Base-by-base conservation (phyloP, 352 stramenopile species). In the Phytopythium chamaehyphon region DNA sequence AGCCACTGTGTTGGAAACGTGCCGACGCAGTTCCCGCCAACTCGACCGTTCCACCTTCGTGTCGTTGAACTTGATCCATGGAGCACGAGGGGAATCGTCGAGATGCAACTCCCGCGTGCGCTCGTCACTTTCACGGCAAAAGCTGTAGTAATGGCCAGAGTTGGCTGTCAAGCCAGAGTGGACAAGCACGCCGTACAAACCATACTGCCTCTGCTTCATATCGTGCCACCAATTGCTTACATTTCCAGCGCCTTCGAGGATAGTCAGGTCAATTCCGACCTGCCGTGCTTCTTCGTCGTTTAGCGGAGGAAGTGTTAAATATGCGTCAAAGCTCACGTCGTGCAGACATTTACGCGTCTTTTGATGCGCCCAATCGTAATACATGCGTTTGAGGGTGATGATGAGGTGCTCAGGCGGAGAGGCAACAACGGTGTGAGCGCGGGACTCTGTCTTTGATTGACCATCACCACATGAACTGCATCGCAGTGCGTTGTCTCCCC, bases 11-110 rank as follows among this genome's bases (percentile, higher is more conserved):
- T 73, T 84, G 2, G 69, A 62, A 23, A 96, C 76, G 1, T 76
- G 55, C n/a, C 63, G 58, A 40, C 89, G 88, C 47, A 96, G 91
- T 43, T 95, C 87, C 18, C 65, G 66, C 88, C 86, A 96, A 51
- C 57, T 86, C 1, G 87, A 93, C 7, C 64, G 60, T 50, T 88
- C 69, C 9, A 96, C 78, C 42, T 86, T 88, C 36, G 61, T 85
- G 63, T 97, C 88, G 55, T 97, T 96, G 23, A 96, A 96, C 42
- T 96, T 95, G 50, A 95, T 88, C 88, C 88, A 97, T 9, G 88
- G 87, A 14, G 83, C 76, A n/a, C 74, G 45, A 14, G 74, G 44
- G 4, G 85, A 83, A 55, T 97, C 88, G 36, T 92, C 71, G 5
- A 91, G 45, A 47, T 95, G 81, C 31, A 97, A 54, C 37, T 95